phyloP scores from a whole-genome alignment of 1,139 yeast species.

The Taphrina populina region DNA sequence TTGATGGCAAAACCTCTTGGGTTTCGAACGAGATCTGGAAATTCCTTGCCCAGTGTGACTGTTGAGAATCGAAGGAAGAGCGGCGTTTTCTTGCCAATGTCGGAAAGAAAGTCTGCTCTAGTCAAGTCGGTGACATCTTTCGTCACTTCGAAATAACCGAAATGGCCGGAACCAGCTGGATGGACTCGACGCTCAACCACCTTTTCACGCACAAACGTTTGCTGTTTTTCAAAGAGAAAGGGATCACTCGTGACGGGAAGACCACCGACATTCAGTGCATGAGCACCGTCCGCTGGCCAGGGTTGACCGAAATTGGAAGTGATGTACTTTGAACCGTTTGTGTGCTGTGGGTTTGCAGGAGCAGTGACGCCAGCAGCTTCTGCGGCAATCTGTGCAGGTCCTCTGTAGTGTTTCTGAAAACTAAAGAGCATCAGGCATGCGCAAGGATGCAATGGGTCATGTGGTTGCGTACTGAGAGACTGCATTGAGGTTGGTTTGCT shows the following conservation, averaged over 20 bases:
- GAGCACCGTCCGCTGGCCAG: conserved; percentile 27
- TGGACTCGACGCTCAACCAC: conserved; percentile 64
- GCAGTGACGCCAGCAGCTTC: conserved; percentile 23
- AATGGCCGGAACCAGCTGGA: conserved; percentile 64
- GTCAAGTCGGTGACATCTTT: conserved; percentile 56
- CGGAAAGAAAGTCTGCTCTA: conserved; percentile 52
- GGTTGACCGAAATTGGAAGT: conserved; percentile 28
- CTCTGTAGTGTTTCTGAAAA: conserved; percentile 22
- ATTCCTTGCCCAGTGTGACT: conserved; percentile 59
- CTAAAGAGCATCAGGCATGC: neutral
- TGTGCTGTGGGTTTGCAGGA: conserved; percentile 1
- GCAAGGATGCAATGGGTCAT: neutral
- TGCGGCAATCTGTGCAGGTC: conserved; percentile 30
- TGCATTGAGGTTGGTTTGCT: conserved; percentile 19
- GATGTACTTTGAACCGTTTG: conserved; percentile 7
- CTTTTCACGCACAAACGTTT: conserved; percentile 43
- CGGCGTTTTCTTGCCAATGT: conserved; percentile 53
- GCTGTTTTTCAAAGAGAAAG: conserved; percentile 28
- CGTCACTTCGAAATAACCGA: conserved; percentile 58
- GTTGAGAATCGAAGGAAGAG: conserved; percentile 55
- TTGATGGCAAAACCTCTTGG: conserved; percentile 60
- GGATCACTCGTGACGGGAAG: conserved; percentile 22
- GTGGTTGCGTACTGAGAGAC: conserved; percentile 1
- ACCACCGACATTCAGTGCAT: conserved; percentile 30
- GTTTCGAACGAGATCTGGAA: conserved; percentile 58